Evolutionary conservation across 768 basidiomycete genomes (phyloP).

Genomic region (Macrocybe gigantea): DNA sequence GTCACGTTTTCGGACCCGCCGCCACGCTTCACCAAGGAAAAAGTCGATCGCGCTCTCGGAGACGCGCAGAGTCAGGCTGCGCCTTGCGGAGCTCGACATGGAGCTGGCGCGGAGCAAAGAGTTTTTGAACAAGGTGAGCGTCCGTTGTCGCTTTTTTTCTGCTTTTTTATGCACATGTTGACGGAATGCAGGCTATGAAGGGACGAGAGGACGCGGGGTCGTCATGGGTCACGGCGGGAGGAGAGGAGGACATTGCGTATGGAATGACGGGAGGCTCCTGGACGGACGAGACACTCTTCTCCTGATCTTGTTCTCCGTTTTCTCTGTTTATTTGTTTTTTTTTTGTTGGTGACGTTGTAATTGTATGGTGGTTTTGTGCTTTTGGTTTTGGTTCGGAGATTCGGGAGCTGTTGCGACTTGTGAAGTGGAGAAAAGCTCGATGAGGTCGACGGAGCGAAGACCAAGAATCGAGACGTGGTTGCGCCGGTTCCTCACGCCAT

Average conservation of each 20-base stretch:
- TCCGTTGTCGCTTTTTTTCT: background rate
- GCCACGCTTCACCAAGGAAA: constrained; percentile 48
- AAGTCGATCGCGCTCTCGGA: constrained; percentile 54
- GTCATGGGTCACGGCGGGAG: constrained; percentile 11
- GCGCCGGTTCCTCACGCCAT: too few species aligned
- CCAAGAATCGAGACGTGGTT: too few species aligned
- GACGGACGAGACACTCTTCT: constrained; percentile 3
- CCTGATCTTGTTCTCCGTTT: background rate
- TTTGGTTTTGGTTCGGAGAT: too few species aligned
- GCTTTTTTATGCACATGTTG: background rate
- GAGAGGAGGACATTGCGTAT: constrained; percentile 14
- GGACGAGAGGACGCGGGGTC: constrained; percentile 11
- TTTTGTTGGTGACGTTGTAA: constrained; percentile 2
- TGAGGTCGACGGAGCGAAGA: too few species aligned
- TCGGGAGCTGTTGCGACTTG: too few species aligned
- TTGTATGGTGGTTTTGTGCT: background rate
- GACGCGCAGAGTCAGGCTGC: constrained; percentile 50
- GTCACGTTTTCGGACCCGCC: constrained; percentile 70
- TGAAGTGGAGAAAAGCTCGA: too few species aligned
- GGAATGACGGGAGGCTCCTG: constrained; percentile 1
- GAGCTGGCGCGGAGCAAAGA: constrained; percentile 63
- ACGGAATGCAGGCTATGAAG: constrained; percentile 12
- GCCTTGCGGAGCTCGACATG: constrained; percentile 44
- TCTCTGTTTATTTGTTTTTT: background rate
- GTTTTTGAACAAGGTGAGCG: constrained; percentile 61